Evolutionary conservation across 371 early-diverging fungal species (phyloP).

Genomic region (Rhizopus delemar): DNA sequence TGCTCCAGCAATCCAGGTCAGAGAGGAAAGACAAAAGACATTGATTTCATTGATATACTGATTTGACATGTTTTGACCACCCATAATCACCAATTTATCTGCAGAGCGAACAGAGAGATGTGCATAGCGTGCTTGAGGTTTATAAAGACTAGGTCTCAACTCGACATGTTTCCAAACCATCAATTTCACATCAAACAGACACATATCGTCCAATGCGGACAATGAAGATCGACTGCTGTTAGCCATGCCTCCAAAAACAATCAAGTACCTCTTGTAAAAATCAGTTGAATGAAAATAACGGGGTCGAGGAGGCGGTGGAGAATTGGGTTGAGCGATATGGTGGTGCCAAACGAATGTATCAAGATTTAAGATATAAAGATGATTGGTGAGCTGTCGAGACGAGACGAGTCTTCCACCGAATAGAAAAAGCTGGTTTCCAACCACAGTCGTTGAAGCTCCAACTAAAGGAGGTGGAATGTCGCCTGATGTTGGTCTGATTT

Average conservation of each 20-base stretch:
- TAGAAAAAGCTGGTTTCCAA: conserved; percentile 59
- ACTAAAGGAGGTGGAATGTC: conserved; percentile 71
- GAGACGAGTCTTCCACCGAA: conserved; percentile 76
- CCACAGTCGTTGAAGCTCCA: conserved; percentile 67
- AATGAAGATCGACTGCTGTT: conserved; percentile 27
- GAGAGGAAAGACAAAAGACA: conserved; percentile 60
- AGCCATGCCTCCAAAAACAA: conserved; percentile 73
- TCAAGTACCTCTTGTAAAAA: conserved; percentile 55
- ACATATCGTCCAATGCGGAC: conserved; percentile 66
- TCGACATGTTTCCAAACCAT: conserved; percentile 61
- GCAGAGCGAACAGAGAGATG: conserved; percentile 64
- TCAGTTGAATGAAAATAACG: conserved; percentile 82
- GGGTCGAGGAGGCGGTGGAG: conserved; percentile 42
- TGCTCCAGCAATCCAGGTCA: conserved; percentile 63
- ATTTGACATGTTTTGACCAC: conserved; percentile 73
- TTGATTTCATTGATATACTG: conserved; percentile 74
- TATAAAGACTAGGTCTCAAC: conserved; percentile 41
- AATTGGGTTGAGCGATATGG: conserved; percentile 33
- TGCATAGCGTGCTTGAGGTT: conserved; percentile 72
- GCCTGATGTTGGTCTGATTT: conserved; percentile 63
- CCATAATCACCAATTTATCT: conserved; percentile 64
- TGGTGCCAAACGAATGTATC: conserved; percentile 58
- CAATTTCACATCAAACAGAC: conserved; percentile 58
- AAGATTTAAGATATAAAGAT: conserved; percentile 68
- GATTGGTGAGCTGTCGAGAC: conserved; percentile 66